Base-by-base conservation (phyloP, 2,329 filamentous ascomycete genomes). In the Alternaria sp. region DNA sequence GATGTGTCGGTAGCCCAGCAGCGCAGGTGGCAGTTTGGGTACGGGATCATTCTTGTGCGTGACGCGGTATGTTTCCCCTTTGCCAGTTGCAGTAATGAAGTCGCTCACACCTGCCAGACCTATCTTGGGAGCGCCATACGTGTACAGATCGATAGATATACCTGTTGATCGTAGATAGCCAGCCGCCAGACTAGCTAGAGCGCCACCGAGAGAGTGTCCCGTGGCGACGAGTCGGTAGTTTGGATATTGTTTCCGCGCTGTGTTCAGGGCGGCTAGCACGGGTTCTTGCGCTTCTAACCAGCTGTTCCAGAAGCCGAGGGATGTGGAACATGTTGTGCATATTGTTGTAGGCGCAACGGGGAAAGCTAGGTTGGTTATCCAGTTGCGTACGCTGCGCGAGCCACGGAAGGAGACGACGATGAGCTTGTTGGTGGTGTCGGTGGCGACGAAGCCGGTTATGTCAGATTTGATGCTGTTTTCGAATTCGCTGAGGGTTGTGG, bases 1-100 rank as follows among this genome's bases (percentile, higher is more conserved):
- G n/a, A 86, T 84, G 74, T 92, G 90, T 37, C 83, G 79, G 79
- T 87, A 92, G 33, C 84, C 84, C 51, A 89, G 73, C 44, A 84
- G 51, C 56, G 70, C 86, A 76, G 88, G 85, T 1, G 90, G 89
- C 36, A 93, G 80, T 41, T 86, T 84, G 0, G 90, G 88, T 2
- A 92, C 85, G 0, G 88, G 86, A 72, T 93, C 90, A 66, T 84
- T 79, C 40, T 76, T 77, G 76, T 92, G 89, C 1, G 90, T 92
- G 51, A 91, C 80, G 62, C 90, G 86, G 78, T 82, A 88, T 63
- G 85, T 83, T 54, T 72, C 72, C 53, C 81, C 78, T 3, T 85
- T 84, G 2, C 77, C 58, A 65, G 88, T 85, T 46, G 67, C 65
- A 7, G 81, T 82, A 60, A 91, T 79, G 70, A 82, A 88, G 51